Evolutionary conservation across 306 rosid genomes (phyloP), one percentile per base, ranked within the genome.

Genomic region (Fagus sylvatica): DNA sequence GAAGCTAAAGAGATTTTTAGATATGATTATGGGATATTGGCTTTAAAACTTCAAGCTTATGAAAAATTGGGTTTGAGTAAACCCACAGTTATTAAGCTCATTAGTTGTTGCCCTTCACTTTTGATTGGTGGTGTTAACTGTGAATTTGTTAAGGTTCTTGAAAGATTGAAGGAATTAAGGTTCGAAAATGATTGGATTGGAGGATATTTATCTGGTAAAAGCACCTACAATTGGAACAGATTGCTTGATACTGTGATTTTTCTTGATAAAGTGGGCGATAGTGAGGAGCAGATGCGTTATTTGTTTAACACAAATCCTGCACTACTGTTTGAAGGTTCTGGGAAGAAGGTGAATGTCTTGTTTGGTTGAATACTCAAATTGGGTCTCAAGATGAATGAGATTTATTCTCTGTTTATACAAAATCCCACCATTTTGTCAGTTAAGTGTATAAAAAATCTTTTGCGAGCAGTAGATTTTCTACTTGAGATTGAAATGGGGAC

Each of bases 41-140:
- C 30, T n/a, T 82, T 30, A 0, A 93, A 87, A 76, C 87, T 91
- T 36, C 68, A 11, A 82, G 88, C 78, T 68, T 93, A 80, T 53
- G 96, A 91, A 62, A 61, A 85, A 83, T 82, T 93, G 80, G 96
- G 97, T 42, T 74, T 93, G 80, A 86, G 93, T 68, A 90, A 39
- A 59, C 72, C 87, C 16, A 80, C 75, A 3, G 79, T 93, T 62
- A 74, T 84, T 41, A 88, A 89, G 82, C 87, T 93, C 28, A 85
- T 87, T 80, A 82, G 81, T 84, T 91, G 84, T 81, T 90, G 93
- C 74, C 93, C 97, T 7, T 73, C 73, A 42, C 89, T 93, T 79
- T 83, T 91, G 90, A 79, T 87, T 56, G 96, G 88, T 53, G 83
- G 76, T 17, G 60, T 85, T 7, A 78, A 80, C 67, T 15, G 64